Conservation (phyloP, 257 asterid species). For the Jacaranda mimosifolia region DNA sequence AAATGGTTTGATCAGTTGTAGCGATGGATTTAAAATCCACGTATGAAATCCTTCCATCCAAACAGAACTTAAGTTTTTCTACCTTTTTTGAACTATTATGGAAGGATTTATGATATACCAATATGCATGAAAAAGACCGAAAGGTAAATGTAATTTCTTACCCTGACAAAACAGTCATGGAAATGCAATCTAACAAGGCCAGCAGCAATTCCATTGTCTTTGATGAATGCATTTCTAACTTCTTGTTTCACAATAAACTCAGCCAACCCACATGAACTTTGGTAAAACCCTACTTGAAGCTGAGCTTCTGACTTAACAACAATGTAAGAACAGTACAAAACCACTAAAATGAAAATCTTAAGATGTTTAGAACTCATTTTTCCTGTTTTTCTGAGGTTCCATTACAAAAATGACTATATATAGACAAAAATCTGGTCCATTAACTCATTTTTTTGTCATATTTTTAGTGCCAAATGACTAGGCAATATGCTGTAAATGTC, state of each 20-base stretch:
- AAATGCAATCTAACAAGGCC: slow-evolving; percentile 87
- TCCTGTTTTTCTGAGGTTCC: background rate
- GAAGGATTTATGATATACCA: background rate
- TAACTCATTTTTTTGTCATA: slow-evolving; percentile 12
- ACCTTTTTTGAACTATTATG: no score
- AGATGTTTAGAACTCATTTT: slow-evolving; percentile 46
- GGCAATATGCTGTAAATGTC: slow-evolving; percentile 53
- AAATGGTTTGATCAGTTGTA: no score
- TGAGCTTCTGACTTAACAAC: slow-evolving; percentile 49
- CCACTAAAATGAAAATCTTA: slow-evolving; percentile 19
- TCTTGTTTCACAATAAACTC: slow-evolving; percentile 68
- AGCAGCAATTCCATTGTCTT: slow-evolving; percentile 70
- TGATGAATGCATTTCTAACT: slow-evolving; percentile 54
- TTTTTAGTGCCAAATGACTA: slow-evolving; percentile 46
- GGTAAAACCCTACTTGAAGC: slow-evolving; percentile 69
- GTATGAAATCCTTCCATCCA: no score
- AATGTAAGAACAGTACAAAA: slow-evolving; percentile 31
- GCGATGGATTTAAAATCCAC: no score
- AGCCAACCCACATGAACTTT: slow-evolving; percentile 52
- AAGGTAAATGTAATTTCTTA: slow-evolving; percentile 26
- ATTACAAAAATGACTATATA: slow-evolving; percentile 35
- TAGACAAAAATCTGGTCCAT: slow-evolving; percentile 36
- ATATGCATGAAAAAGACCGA: slow-evolving; percentile 5
- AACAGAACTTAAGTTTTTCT: no score
- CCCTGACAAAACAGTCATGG: slow-evolving; percentile 89